Base-by-base conservation (phyloP, 1,139 yeast species). In the Saccharomyces hybrid region DNA sequence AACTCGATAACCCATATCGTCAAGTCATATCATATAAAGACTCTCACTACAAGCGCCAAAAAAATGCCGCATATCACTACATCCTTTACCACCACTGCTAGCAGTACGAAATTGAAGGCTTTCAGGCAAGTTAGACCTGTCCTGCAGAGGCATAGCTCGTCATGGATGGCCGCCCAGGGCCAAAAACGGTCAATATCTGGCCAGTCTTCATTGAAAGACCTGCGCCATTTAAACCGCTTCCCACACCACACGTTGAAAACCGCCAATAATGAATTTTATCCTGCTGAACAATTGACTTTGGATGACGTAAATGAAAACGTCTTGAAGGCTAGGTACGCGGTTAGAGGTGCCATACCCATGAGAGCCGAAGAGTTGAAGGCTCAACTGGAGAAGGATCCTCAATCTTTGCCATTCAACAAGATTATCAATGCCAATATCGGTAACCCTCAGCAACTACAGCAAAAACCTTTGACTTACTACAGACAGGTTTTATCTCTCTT, bases 361-460 rank as follows among this genome's bases (percentile, higher is more conserved):
- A 81, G 90, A 62, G 98, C 99, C 20, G 98, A 91, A 66, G 88
- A 90, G 67, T 75, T 95, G 57, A 78, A 83, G 56, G 73, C 72
- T 9, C 79, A 83, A 59, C 73, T 86, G 51, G 68, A 71, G 29
- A 67, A 73, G 49, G 75, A 80, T 51, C 83, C 85, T 23, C 77
- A 76, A 41, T 81, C 88, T 2, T 74, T 89, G 58, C 96, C 96
- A 0, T 95, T 90, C 67, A 74, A 79, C 49, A 74, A 80, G 58
- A 88, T 93, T 62, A 84, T 93, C 66, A 83, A 82, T 64, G 95
- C 97, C 58, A 93, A 95, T 70, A 93, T 93, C 59, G 99, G 99
- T 34, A 95, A 95, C 69, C 99, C 99, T 1, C 99, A 93, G 71
- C 98, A 91, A 69, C 78, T 93, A 65, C 93, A 88, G 63, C 99